phyloP scores from a whole-genome alignment of 441 rosid genomes.

The Euphorbia celastroides region DNA sequence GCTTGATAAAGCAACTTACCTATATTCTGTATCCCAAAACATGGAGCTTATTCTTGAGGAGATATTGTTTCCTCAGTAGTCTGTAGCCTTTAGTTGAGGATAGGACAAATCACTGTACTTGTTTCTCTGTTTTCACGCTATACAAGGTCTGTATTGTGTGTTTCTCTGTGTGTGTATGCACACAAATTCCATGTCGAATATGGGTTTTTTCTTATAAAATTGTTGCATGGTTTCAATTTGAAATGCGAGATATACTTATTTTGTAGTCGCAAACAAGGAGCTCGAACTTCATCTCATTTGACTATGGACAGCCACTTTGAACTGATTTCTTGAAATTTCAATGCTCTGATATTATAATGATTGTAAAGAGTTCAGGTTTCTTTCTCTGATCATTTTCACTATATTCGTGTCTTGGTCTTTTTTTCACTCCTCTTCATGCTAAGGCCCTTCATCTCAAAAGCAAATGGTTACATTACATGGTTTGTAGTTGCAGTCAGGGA shows the following conservation, averaged over 20 bases:
- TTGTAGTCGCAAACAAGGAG: too few relatives aligned
- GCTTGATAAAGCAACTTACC: constrained; percentile 13
- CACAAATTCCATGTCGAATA: too few relatives aligned
- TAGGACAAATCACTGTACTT: constrained; percentile 77
- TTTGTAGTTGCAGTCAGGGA: not conserved
- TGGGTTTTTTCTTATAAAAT: too few relatives aligned
- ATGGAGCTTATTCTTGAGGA: constrained; percentile 74
- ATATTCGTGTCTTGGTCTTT: too few relatives aligned
- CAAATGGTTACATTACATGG: constrained; percentile 45
- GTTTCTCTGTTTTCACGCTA: too few relatives aligned
- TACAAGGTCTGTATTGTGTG: too few relatives aligned
- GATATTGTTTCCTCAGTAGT: constrained; percentile 71
- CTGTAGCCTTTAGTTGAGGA: constrained; percentile 65
- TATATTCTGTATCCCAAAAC: constrained; percentile 47
- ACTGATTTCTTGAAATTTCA: constrained; percentile 76
- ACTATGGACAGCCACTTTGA: constrained; percentile 54
- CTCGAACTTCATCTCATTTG: too few relatives aligned
- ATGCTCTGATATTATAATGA: constrained; percentile 80
- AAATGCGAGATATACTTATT: too few relatives aligned
- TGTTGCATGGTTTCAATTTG: too few relatives aligned
- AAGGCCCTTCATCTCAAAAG: constrained; percentile 78
- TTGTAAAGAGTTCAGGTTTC: constrained; percentile 76
- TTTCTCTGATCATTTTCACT: too few relatives aligned
- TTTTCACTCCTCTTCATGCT: constrained; percentile 60
- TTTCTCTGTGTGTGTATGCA: too few relatives aligned